Evolutionary conservation across 2,329 filamentous ascomycete species (phyloP).

Genomic region (Fusarium heterosporum): DNA sequence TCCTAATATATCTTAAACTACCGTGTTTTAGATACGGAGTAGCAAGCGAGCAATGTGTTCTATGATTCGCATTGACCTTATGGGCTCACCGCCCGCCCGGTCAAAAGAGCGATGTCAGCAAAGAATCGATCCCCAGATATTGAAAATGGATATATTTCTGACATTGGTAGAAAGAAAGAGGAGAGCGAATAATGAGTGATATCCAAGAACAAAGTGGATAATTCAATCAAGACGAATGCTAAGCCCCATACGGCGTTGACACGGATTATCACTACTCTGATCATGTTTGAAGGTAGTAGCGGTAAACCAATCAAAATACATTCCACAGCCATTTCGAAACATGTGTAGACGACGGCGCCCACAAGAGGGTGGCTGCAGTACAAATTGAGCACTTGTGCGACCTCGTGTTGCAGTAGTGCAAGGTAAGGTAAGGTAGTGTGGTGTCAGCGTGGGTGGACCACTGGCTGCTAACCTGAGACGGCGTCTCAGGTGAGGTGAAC

Average conservation of each 20-base stretch:
- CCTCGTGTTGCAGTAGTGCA: constrained; percentile 25
- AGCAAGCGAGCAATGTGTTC: neutral
- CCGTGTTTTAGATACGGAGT: constrained; percentile 1
- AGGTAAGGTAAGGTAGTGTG: constrained; percentile 37
- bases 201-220: neutral
- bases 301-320: constrained; percentile 25
- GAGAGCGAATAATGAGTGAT: constrained; percentile 6
- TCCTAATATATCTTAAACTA: constrained; percentile 11
- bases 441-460: constrained; percentile 42
- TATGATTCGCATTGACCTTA: neutral
- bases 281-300: constrained; percentile 33
- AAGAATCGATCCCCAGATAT: neutral
- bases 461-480: constrained; percentile 50
- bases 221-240: constrained; percentile 21
- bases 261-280: constrained; percentile 27
- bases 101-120: neutral
- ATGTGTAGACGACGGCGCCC: constrained; percentile 43
- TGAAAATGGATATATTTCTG: neutral
- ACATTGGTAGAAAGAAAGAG: neutral
- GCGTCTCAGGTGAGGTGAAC: constrained; percentile 52
- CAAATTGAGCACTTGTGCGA: constrained; percentile 31
- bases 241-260: constrained; percentile 24
- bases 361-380: constrained; percentile 35
- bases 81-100: neutral
- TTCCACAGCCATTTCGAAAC: constrained; percentile 33